These are phyloP conservation scores for Fusarium udum DNA, from an alignment of 2,329 filamentous ascomycete genomes.

Conservation along the genomic window DNA sequence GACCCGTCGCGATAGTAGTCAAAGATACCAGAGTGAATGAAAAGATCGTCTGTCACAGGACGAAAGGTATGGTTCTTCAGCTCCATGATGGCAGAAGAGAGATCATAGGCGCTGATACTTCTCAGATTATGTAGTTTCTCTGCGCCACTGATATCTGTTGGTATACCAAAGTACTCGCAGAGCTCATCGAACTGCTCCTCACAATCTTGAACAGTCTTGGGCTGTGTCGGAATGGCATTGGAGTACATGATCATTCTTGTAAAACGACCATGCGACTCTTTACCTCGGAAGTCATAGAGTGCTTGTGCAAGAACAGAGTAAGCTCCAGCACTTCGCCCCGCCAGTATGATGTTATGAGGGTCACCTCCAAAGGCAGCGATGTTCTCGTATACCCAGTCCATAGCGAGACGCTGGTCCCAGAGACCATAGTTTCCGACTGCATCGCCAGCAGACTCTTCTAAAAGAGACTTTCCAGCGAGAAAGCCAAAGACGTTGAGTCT, in stretches of 20 bases:
- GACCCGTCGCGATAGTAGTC: constrained; percentile 5
- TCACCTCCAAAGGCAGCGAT: not conserved
- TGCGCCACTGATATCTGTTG: fast-evolving
- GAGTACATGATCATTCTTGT: constrained; percentile 18
- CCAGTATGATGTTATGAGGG: not conserved
- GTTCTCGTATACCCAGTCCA: constrained; percentile 8
- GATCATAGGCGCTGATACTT: not conserved
- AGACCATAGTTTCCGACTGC: constrained; percentile 10
- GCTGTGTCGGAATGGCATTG: constrained; percentile 7
- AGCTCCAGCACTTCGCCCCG: not conserved
- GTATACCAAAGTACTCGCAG: constrained; percentile 1
- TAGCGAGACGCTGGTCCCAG: constrained; percentile 15
- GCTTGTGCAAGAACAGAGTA: constrained; percentile 1
- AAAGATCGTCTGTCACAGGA: not conserved
- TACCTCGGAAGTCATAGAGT: not conserved
- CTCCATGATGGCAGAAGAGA: not conserved
- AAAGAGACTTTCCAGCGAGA: not conserved
- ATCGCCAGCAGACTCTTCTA: not conserved
- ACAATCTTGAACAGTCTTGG: constrained; percentile 10
- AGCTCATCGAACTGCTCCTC: constrained; percentile 4
- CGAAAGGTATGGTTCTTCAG: not conserved
- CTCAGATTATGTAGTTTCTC: not conserved
- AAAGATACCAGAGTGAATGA: constrained; percentile 8
- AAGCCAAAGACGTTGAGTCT: constrained; percentile 15
- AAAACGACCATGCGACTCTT: not conserved